Evolutionary conservation across 2,329 filamentous ascomycete species (phyloP).

Genomic region (Cercospora zeina): DNA sequence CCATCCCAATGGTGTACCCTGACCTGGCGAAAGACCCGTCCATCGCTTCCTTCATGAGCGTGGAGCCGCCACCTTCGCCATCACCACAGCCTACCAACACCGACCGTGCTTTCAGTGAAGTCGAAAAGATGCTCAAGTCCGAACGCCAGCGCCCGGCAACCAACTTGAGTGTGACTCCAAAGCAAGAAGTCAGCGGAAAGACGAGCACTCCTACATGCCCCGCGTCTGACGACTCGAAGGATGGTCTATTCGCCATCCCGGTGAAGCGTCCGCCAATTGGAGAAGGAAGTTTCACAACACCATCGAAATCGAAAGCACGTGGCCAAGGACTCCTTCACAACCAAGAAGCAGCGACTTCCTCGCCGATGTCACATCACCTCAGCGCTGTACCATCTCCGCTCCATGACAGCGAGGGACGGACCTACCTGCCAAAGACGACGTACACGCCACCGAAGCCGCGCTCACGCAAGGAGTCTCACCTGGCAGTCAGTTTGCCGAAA

Average conservation of each 20-base stretch:
- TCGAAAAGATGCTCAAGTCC: constrained; percentile 11
- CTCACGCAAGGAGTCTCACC: constrained; percentile 17
- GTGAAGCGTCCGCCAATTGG: constrained; percentile 7
- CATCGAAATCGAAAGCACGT: background rate
- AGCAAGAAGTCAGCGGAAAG: background rate
- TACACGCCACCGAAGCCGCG: constrained; percentile 25
- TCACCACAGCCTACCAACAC: constrained; percentile 5
- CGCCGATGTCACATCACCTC: constrained; percentile 29
- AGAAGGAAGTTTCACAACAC: background rate
- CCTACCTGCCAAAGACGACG: constrained; percentile 25
- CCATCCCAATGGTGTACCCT: constrained; percentile 28
- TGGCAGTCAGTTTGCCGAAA: constrained; percentile 1
- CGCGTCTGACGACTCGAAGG: constrained; percentile 13
- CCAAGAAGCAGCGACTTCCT: constrained; percentile 5
- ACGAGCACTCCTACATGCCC: constrained; percentile 3
- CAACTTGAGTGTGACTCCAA: background rate
- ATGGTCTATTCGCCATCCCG: constrained; percentile 23
- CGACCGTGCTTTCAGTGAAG: constrained; percentile 16
- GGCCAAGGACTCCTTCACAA: background rate
- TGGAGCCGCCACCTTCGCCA: background rate
- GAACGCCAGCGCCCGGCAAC: background rate
- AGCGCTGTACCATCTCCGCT: constrained; percentile 38
- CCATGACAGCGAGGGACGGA: constrained; percentile 19
- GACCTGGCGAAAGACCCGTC: constrained; percentile 31
- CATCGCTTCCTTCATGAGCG: constrained; percentile 24